Base-by-base conservation (phyloP, 2,329 filamentous ascomycete species). In the Stemphylium lycopersici region DNA sequence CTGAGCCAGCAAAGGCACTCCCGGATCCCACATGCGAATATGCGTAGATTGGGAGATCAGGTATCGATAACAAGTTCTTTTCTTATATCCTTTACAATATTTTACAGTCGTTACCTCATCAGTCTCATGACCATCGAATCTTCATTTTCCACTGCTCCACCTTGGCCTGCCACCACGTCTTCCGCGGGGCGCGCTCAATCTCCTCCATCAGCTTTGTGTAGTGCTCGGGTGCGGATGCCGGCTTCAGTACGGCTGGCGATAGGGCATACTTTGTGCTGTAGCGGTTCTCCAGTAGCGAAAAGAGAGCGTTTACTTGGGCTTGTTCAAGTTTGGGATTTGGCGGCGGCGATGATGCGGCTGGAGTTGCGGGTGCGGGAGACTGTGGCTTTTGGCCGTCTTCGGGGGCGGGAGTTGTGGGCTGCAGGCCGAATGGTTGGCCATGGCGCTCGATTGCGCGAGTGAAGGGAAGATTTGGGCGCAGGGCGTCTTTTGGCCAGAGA, bases 211-310 rank as follows among this genome's bases (percentile, higher is more conserved):
- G 26, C 7, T 59, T 58, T 1, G 69, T 66, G 44, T 76, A 76
- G 48, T 76, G 69, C 37, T 69, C 63, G 3, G 73, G 73, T 31
- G 71, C 72, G 40, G 65, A 67, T n/a, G 46, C 56, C 1, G 74
- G 74, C 59, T 65, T 68, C 29, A 76, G 55, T 11, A 74, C 63
- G 5, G 33, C 60, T 2, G 62, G 60, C 6, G 69, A 66, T 4
- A 71, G 46, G 0, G 68, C 58, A 51, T 73, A 74, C 24, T 68
- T 71, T 52, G 80, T 82, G 41, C 72, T 75, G 63, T 85, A 87
- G 43, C 82, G 75, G 66, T 87, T 80, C 60, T 86, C 83, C 2
- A 88, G 74, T n/a, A 88, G 73, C 2, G 82, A 80, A 58, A 83
- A 85, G 1, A 87, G 78, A 4, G 83, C 84, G 62, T 86, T 87